Conservation (phyloP, 2,329 filamentous ascomycete genomes). For the Phialophora chinensis region DNA sequence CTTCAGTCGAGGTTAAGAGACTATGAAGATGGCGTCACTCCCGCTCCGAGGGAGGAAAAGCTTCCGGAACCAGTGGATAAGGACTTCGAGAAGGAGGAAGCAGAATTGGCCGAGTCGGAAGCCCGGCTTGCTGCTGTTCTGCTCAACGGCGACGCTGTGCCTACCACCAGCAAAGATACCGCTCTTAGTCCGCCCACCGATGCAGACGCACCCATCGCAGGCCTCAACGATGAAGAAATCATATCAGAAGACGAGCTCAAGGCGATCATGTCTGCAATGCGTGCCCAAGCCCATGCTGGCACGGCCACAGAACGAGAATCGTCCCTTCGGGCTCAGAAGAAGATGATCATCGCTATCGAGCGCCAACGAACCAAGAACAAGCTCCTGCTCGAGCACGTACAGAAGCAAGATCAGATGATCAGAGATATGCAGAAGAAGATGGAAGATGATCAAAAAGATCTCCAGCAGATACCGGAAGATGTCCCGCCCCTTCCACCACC, state of each 20-base stretch:
- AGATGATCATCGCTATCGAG: conserved; percentile 36
- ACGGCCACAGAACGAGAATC: conserved; percentile 34
- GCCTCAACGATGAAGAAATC: conserved; percentile 21
- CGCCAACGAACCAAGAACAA: conserved; percentile 35
- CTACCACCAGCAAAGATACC: conserved; percentile 4
- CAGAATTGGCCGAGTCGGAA: conserved; percentile 36
- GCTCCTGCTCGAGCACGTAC: conserved; percentile 33
- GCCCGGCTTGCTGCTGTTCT: conserved; percentile 37
- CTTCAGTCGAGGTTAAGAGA: conserved; percentile 36
- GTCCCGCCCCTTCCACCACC: conserved; percentile 25
- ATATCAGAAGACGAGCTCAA: conserved; percentile 40
- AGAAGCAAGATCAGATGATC: conserved; percentile 36
- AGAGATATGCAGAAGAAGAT: conserved; percentile 31
- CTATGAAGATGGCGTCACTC: conserved; percentile 36
- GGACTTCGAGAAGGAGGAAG: conserved; percentile 37
- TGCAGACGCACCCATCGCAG: conserved; percentile 6
- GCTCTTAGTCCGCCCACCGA: conserved; percentile 8
- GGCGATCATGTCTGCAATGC: conserved; percentile 40
- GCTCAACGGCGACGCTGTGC: conserved; percentile 26
- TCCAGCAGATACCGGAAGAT: conserved; percentile 13
- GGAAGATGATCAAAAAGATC: conserved; percentile 15
- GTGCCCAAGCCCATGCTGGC: conserved; percentile 37
- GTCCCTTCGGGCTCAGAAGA: conserved; percentile 37
- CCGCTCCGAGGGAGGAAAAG: conserved; percentile 19
- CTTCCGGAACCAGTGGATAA: conserved; percentile 21